Conservation (phyloP, 2,329 filamentous ascomycete genomes). For the Furcasterigmium furcatum region DNA sequence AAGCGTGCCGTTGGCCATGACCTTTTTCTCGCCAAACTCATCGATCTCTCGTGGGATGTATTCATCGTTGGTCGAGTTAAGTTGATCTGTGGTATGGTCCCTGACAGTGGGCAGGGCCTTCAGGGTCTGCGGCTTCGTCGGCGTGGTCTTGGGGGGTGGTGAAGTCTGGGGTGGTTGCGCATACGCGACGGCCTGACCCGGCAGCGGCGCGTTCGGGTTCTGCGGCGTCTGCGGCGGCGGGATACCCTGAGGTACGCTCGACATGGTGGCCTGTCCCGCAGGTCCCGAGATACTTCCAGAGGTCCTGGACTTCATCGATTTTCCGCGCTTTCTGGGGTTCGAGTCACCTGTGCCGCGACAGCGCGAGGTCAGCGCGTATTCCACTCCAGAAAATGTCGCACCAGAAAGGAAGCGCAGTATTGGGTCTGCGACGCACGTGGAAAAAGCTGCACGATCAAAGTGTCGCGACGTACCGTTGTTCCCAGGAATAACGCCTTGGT, state of each 20-base stretch:
- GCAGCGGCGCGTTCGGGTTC: conserved; percentile 42
- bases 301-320: conserved; percentile 58
- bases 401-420: conserved; percentile 11
- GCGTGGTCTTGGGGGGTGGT: conserved; percentile 74
- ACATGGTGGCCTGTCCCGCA: conserved; percentile 49
- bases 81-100: conserved; percentile 95
- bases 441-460: conserved; percentile 22
- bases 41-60: conserved; percentile 93
- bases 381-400: conserved; percentile 22
- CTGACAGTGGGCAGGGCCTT: conserved; percentile 94
- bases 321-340: conserved; percentile 55
- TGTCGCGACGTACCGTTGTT: conserved; percentile 69
- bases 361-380: conserved; percentile 22
- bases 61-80: conserved; percentile 85
- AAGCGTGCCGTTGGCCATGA: conserved; percentile 77
- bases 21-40: conserved; percentile 91
- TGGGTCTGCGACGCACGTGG: conserved; percentile 23
- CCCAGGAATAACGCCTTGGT: conserved; percentile 58
- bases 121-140: conserved; percentile 71
- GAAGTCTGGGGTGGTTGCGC: conserved; percentile 29
- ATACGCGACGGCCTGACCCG: conserved; percentile 38
- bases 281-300: conserved; percentile 53
- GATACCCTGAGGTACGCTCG: conserved; percentile 32
- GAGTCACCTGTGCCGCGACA: conserved; percentile 37
- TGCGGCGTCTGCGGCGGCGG: conserved; percentile 54